Conservation (phyloP, 164 flowering plant species). For the Protea cynaroides region DNA sequence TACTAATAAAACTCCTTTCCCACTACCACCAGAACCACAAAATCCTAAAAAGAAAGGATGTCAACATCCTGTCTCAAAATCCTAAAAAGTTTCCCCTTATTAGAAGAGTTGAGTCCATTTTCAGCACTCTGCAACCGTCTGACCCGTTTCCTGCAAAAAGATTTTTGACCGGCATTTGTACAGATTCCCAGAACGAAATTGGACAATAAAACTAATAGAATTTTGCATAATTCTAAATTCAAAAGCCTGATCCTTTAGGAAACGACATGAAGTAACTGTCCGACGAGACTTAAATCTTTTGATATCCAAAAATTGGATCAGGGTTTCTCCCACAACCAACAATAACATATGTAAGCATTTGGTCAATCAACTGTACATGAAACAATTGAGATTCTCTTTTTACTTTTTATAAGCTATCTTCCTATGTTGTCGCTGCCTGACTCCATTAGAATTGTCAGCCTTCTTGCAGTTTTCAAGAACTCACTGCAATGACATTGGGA, state of each 20-base stretch:
- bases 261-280: not conserved
- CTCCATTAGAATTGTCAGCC: conserved; percentile 62
- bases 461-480: conserved; percentile 50
- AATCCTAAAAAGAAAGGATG: not conserved
- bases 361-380: conserved; percentile 44
- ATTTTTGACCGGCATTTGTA: conserved; percentile 9
- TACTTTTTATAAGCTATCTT: conserved; percentile 16
- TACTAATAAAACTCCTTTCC: not conserved
- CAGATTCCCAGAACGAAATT: not conserved
- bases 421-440: conserved; percentile 53
- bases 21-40: not conserved
- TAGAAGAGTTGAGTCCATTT: conserved; percentile 11
- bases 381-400: conserved; percentile 11
- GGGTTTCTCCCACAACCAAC: conserved; percentile 7
- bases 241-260: not conserved
- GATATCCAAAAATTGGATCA: conserved; percentile 15
- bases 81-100: not conserved
- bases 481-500: conserved; percentile 41
- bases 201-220: conserved; percentile 2
- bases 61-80: not conserved
- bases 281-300: not conserved
- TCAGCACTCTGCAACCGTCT: conserved; percentile 9
- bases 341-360: conserved; percentile 11
- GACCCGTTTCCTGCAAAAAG: conserved; percentile 13
- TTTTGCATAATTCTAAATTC: not conserved